These are phyloP conservation scores for Dryas integrifolia DNA, from an alignment of 331 rosid species.

Conservation along the genomic window DNA sequence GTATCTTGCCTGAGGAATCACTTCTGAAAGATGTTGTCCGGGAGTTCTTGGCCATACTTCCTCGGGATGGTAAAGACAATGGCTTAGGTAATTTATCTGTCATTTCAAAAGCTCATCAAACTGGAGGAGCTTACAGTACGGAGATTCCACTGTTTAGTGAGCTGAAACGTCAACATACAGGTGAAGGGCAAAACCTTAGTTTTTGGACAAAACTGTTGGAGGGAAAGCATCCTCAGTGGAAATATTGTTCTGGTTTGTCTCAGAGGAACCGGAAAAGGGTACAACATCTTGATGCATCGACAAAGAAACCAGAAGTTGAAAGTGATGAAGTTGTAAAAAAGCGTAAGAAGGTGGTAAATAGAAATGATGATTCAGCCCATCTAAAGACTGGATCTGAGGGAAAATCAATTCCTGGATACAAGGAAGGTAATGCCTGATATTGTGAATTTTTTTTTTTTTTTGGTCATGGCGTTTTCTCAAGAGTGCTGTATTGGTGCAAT, in stretches of 20 bases:
- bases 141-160: constrained; percentile 52
- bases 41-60: constrained; percentile 54
- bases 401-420: constrained; percentile 29
- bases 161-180: constrained; percentile 33
- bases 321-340: constrained; percentile 48
- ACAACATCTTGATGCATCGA: constrained; percentile 37
- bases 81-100: constrained; percentile 36
- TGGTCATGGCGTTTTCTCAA: neutral
- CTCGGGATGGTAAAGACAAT: constrained; percentile 42
- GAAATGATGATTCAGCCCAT: constrained; percentile 33
- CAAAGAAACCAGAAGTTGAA: constrained; percentile 34
- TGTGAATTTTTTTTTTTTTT: neutral
- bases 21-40: constrained; percentile 40
- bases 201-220: constrained; percentile 75
- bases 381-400: constrained; percentile 41
- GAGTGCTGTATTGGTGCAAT: constrained; percentile 15
- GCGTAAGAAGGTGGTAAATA: constrained; percentile 49
- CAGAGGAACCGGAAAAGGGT: constrained; percentile 72
- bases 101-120: constrained; percentile 56
- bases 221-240: constrained; percentile 70
- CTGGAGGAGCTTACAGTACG: constrained; percentile 50
- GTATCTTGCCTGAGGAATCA: constrained; percentile 30
- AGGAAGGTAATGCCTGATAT: constrained; percentile 53
- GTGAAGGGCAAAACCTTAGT: constrained; percentile 43
- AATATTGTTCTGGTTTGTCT: constrained; percentile 46